A percentile compares a stretch with the other conserved stretches of the same genome.
Evolutionary conservation across 1,284 basidiomycete species (phyloP).

Genomic region (Schizophyllum amplum): DNA sequence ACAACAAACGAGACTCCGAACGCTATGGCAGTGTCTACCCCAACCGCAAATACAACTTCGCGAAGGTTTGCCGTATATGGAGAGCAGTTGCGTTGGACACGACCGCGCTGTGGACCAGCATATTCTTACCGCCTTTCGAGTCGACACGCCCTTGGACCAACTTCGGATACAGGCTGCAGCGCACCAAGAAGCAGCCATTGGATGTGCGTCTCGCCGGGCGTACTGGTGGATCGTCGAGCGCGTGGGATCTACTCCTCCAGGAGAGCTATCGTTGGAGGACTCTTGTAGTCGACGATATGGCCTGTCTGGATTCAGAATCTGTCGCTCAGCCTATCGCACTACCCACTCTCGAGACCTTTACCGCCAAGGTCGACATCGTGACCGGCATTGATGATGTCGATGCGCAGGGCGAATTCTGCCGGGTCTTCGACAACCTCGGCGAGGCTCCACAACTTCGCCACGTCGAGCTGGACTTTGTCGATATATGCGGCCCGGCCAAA

Average conservation of each 20-base stretch:
- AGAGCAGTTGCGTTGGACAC: neutral
- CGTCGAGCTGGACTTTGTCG: neutral
- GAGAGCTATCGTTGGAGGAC: too few species aligned
- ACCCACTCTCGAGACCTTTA: too few species aligned
- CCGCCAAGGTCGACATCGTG: too few species aligned
- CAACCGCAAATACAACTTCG: neutral
- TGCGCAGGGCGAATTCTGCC: too few species aligned
- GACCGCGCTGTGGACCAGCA: neutral
- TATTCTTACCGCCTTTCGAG: neutral
- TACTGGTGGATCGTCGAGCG: too few species aligned
- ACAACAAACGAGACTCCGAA: neutral
- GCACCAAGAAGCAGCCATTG: too few species aligned
- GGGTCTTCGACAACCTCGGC: neutral
- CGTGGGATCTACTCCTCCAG: too few species aligned
- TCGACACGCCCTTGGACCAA: neutral
- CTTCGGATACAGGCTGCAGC: neutral
- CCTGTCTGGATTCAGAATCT: too few species aligned
- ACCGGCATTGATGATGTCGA: too few species aligned
- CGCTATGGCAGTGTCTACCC: neutral
- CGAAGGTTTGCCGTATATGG: neutral
- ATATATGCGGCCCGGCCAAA: neutral
- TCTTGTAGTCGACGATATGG: too few species aligned
- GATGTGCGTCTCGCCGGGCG: too few species aligned
- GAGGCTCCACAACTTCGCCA: neutral
- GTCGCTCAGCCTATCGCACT: too few species aligned